phyloP scores from a whole-genome alignment of 257 asterid genomes.

The Echites panduratus region DNA sequence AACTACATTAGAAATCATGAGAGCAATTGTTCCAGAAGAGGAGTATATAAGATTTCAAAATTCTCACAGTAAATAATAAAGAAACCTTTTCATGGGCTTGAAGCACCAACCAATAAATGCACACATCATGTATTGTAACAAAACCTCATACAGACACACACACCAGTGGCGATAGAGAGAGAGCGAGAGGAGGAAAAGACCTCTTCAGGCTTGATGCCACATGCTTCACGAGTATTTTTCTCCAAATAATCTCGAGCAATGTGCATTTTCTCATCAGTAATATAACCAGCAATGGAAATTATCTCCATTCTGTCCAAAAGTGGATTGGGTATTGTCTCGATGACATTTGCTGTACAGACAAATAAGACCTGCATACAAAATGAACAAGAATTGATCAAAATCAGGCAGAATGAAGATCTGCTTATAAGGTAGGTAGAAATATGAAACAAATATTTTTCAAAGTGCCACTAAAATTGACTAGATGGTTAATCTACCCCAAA shows the following conservation, averaged over 20 bases:
- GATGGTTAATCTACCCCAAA: too few relatives aligned
- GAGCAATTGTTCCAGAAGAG: not conserved
- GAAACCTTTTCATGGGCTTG: not conserved
- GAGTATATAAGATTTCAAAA: not conserved
- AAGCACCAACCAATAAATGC: not conserved
- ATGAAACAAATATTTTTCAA: not conserved
- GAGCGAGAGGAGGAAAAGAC: constrained; percentile 26
- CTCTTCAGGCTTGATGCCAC: constrained; percentile 96
- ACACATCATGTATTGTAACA: not conserved
- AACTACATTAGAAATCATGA: too few relatives aligned
- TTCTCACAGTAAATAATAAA: not conserved
- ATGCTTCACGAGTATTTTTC: constrained; percentile 82
- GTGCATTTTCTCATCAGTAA: constrained; percentile 96
- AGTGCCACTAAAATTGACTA: not conserved
- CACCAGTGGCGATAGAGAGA: not conserved
- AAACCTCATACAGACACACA: not conserved
- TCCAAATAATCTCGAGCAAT: constrained; percentile 95
- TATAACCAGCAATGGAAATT: constrained; percentile 91
- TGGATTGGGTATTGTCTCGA: constrained; percentile 87
- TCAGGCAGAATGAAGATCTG: not conserved
- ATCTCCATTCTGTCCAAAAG: constrained; percentile 98
- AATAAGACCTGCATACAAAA: constrained; percentile 71
- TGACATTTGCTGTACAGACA: constrained; percentile 92
- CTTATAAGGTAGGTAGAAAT: not conserved
- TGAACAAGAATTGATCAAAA: not conserved